Evolutionary conservation across 768 basidiomycete genomes (phyloP), one percentile per base, ranked within the genome.

Genomic region (Rhizopogon rudus): DNA sequence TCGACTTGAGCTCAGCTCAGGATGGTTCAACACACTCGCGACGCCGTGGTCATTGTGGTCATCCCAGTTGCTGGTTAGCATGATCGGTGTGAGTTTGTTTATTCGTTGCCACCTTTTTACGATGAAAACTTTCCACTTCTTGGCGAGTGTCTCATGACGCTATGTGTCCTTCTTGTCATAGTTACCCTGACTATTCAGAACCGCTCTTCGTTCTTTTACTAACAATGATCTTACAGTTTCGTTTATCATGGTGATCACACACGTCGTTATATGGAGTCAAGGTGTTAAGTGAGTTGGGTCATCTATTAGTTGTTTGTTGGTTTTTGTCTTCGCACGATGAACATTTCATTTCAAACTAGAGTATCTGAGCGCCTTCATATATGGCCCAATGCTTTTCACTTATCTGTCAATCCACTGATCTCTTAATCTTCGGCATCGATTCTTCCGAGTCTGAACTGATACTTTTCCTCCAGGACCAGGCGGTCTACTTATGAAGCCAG

Each of bases 311-410:
- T 44, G 44, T 58, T 44, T 57, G 65, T 62, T 44, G 9, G 35
- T 25, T 37, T 37, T 22, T 37, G 1, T 49, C 46, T 54, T 49
- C 49, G 53, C 51, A 55, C 61, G 84, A 87, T 86, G 86, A 89
- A 75, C 59, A 71, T 66, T 76, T 72, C 75, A 79, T 82, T 25
- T 87, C 88, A 91, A 91, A 91, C 88, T 91, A 91, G 88, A 91
- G 88, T 91, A 84, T 90, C 79, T 91, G 88, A 91, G 88, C 71
- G 83, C 77, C 71, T 57, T 49, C 13, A n/a, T n/a, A n/a, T 59
- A 62, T 6, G 70, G 80, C 81, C 74, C 86, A 63, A 85, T 90
- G 88, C 80, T 89, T 84, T 86, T 57, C 78, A 57, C 69, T 63
- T 78, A 74, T 77, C 80, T 81, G 75, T 78, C 76, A 77, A 78